Conservation (phyloP, 2,329 filamentous ascomycete genomes). For the Cordyceps fumosorosea region DNA sequence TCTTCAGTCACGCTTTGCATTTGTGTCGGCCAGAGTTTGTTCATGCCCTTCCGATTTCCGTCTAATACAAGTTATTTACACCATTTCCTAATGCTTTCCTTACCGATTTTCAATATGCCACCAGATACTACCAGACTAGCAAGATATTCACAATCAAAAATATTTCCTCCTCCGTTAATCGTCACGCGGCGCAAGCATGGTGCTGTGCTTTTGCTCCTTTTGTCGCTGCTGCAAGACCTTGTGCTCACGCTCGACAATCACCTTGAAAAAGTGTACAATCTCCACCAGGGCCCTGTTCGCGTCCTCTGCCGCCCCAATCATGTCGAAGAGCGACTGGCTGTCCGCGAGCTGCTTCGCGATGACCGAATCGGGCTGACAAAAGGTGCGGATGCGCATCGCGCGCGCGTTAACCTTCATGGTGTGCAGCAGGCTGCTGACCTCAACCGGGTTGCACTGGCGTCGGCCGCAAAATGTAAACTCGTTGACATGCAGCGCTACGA, state of each 20-base stretch:
- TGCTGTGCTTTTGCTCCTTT: constrained; percentile 13
- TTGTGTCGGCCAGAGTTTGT: background rate
- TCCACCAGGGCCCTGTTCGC: constrained; percentile 42
- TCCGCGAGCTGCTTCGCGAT: constrained; percentile 53
- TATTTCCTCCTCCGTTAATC: background rate
- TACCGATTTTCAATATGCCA: background rate
- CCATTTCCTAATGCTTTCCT: too few relatives aligned
- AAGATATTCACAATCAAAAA: background rate
- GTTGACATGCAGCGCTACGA: constrained; percentile 42
- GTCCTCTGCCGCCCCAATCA: constrained; percentile 38
- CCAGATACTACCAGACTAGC: background rate
- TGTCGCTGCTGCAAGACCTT: constrained; percentile 20
- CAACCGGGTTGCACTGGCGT: constrained; percentile 33
- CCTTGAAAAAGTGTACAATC: constrained; percentile 48
- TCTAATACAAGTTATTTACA: background rate
- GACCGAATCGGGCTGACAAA: constrained; percentile 52
- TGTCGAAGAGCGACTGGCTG: constrained; percentile 42
- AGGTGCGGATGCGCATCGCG: constrained; percentile 46
- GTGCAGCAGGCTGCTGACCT: constrained; percentile 42
- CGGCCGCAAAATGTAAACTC: constrained; percentile 51
- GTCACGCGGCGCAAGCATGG: background rate
- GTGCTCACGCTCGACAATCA: constrained; percentile 42
- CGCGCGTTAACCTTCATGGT: constrained; percentile 48
- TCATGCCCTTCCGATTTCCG: background rate
- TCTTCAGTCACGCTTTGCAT: background rate